These are phyloP conservation scores for Blastobotrys attinorum DNA, from an alignment of 805 yeast species.

Conservation along the genomic window DNA sequence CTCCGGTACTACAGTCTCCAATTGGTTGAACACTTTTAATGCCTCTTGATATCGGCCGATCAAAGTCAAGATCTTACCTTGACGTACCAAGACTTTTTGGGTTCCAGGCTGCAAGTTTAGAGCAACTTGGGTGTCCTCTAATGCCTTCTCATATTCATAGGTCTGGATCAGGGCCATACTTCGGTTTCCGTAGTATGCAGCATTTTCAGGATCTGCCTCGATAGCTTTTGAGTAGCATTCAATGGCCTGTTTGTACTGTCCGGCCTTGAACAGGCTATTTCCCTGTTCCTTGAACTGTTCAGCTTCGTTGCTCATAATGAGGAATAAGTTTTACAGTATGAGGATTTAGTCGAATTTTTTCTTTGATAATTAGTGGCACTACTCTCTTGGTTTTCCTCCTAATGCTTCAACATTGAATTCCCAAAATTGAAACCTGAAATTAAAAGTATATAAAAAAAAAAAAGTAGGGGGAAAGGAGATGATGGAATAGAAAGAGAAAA, in stretches of 20 bases:
- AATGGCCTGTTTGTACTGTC: conserved; percentile 27
- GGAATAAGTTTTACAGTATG: no score
- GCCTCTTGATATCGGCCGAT: conserved; percentile 32
- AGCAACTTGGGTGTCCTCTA: conserved; percentile 28
- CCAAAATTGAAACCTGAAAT: neutral
- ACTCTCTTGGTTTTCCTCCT: no score
- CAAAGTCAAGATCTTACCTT: conserved; percentile 29
- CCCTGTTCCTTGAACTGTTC: conserved; percentile 31
- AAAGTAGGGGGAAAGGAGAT: no score
- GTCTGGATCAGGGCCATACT: conserved; percentile 33
- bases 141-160: conserved; percentile 27
- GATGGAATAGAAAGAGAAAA: no score
- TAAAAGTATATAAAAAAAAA: no score
- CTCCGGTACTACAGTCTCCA: conserved; percentile 17
- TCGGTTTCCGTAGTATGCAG: conserved; percentile 33
- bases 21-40: conserved; percentile 19
- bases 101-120: conserved; percentile 25
- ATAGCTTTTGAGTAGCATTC: conserved; percentile 30
- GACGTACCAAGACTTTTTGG: conserved; percentile 28
- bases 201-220: conserved; percentile 28
- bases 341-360: no score
- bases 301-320: conserved; percentile 13
- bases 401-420: neutral
- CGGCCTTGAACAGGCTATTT: conserved; percentile 30
- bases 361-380: neutral